Evolutionary conservation across 2,329 filamentous ascomycete species (phyloP).

Genomic region (Colletotrichum euphorbiae): DNA sequence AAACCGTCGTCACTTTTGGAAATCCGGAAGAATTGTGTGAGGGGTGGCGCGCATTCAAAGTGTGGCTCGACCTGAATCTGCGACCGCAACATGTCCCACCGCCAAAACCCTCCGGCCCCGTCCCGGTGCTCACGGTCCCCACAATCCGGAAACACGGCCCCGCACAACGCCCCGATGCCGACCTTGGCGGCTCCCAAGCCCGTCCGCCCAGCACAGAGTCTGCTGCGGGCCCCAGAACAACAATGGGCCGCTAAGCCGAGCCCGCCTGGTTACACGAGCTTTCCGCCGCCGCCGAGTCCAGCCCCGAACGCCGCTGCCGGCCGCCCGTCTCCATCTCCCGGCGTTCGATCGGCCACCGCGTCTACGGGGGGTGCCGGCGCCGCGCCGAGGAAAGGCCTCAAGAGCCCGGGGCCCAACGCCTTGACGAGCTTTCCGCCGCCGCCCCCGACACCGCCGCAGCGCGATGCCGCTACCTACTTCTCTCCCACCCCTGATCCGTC

Average conservation of each 20-base stretch:
- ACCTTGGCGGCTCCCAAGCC: conserved; percentile 33
- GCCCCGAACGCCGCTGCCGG: conserved; percentile 7
- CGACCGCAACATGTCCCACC: conserved; percentile 29
- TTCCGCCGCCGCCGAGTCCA: conserved; percentile 32
- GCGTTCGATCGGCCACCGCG: background rate
- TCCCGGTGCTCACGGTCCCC: conserved; percentile 30
- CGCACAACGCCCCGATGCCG: background rate
- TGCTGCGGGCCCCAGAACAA: conserved; percentile 11
- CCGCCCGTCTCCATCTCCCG: background rate
- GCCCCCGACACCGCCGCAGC: conserved; percentile 25
- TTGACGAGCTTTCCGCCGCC: conserved; percentile 36
- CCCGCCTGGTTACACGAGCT: conserved; percentile 32
- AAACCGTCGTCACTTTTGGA: conserved; percentile 20
- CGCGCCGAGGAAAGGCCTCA: background rate
- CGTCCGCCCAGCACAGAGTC: conserved; percentile 16
- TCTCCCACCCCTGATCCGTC: background rate
- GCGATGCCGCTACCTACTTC: background rate
- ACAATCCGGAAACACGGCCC: conserved; percentile 2
- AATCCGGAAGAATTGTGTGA: background rate
- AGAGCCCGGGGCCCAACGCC: conserved; percentile 29
- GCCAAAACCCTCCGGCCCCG: background rate
- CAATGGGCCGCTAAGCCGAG: conserved; percentile 22
- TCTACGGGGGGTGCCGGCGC: background rate
- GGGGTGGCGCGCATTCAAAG: background rate
- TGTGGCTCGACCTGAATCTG: conserved; percentile 18